Conservation (phyloP, 1,284 basidiomycete species). For the Sphagnurus paluster region DNA sequence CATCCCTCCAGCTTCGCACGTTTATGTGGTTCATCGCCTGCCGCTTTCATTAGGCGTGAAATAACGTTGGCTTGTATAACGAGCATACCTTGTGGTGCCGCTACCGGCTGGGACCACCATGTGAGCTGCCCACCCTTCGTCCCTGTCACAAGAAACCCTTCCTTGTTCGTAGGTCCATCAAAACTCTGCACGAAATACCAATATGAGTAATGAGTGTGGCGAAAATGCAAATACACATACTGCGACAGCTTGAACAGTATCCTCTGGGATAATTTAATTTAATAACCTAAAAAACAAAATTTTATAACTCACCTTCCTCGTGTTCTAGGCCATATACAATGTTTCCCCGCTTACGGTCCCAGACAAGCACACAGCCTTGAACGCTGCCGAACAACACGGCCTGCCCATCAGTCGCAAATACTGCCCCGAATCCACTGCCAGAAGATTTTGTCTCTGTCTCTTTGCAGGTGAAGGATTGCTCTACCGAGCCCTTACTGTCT, state of each 20-base stretch:
- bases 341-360: conserved; percentile 53
- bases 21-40: conserved; percentile 7
- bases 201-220: conserved; percentile 13
- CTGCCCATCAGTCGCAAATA: conserved; percentile 51
- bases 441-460: conserved; percentile 34
- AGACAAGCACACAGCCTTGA: conserved; percentile 54
- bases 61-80: neutral
- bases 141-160: conserved; percentile 52
- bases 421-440: conserved; percentile 39
- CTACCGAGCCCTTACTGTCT: conserved; percentile 49
- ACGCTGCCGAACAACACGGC: conserved; percentile 54
- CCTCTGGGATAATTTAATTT: conserved; percentile 36
- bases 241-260: conserved; percentile 52
- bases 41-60: conserved; percentile 1
- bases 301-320: conserved; percentile 44
- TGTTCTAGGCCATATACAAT: conserved; percentile 59
- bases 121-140: conserved; percentile 52
- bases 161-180: conserved; percentile 38
- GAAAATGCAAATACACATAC: conserved; percentile 35
- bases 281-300: conserved; percentile 9
- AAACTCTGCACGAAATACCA: conserved; percentile 49
- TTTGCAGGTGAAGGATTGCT: conserved; percentile 47
- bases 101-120: conserved; percentile 57
- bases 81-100: conserved; percentile 25
- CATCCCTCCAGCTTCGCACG: conserved; percentile 1